These are phyloP conservation scores for Peziza echinospora DNA, from an alignment of 495 filamentous ascomycete species.

Conservation along the genomic window DNA sequence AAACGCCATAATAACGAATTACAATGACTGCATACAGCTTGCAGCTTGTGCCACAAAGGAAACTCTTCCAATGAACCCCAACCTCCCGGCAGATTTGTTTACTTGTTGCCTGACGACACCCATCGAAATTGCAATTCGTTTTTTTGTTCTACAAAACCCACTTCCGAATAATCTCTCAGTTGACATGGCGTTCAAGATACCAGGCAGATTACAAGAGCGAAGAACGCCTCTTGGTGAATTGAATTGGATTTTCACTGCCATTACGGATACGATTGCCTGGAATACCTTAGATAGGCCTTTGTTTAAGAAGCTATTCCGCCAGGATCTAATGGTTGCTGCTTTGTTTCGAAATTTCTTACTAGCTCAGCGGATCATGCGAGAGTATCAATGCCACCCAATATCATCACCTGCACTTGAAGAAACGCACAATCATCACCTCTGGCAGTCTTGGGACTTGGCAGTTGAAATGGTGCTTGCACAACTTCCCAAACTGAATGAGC, in stretches of 20 bases:
- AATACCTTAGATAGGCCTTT: slow-evolving; percentile 69
- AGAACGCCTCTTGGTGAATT: slow-evolving; percentile 86
- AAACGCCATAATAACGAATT: slow-evolving; percentile 41
- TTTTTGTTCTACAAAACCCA: slow-evolving; percentile 84
- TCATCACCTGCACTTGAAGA: slow-evolving; percentile 74
- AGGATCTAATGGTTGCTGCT: slow-evolving; percentile 98
- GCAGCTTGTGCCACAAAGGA: slow-evolving; percentile 78
- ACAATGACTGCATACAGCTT: slow-evolving; percentile 67
- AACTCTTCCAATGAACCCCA: slow-evolving; percentile 88
- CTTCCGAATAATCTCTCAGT: slow-evolving; percentile 51
- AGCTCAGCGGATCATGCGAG: slow-evolving; percentile 82
- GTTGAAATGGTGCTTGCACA: slow-evolving; percentile 92
- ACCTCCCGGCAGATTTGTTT: slow-evolving; percentile 86
- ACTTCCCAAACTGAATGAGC: slow-evolving; percentile 56
- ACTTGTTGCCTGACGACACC: slow-evolving; percentile 90
- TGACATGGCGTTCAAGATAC: slow-evolving; percentile 59
- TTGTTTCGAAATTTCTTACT: slow-evolving; percentile 91
- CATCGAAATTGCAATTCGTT: slow-evolving; percentile 87
- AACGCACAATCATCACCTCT: slow-evolving; percentile 79
- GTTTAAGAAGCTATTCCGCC: slow-evolving; percentile 90
- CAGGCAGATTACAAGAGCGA: slow-evolving; percentile 75
- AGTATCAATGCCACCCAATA: slow-evolving; percentile 82
- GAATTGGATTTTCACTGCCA: slow-evolving; percentile 98
- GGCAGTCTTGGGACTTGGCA: slow-evolving; percentile 94
- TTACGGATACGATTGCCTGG: slow-evolving; percentile 98